Evolutionary conservation across 306 rosid genomes (phyloP), one percentile per base, ranked within the genome.

Genomic region (Lathyrus tuberosus): DNA sequence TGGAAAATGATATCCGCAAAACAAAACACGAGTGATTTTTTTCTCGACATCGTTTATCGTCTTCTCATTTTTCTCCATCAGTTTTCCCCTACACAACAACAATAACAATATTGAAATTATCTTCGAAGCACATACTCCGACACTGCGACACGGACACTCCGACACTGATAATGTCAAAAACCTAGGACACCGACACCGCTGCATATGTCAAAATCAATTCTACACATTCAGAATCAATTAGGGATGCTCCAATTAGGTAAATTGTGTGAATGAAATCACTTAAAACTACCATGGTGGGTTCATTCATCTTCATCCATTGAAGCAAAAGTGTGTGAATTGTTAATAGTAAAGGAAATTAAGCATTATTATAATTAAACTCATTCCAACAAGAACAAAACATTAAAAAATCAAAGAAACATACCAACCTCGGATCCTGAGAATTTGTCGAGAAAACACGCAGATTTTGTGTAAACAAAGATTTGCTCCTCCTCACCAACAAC

Each of bases 1-100:
- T 26, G 92, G 74, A 56, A 89, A 89, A 4, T 80, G 74, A 8
- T 84, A 69, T 37, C 97, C 96, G 62, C 97, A 92, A 70, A 92
- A 89, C 59, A 92, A 76, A 74, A 92, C 92, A 48, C 76, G 86
- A 16, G 91, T 89, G 24, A 75, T 67, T n/a, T 35, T 42, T 43
- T 59, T 65, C 40, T 78, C 78, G 28, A 28, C 41, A 31, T 75
- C 48, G 8, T 77, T 65, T 10, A 5, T 53, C 83, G 63, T 54
- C 60, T 53, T 74, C 61, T 72, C 74, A 67, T 62, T 53, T 72
- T n/a, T 47, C 76, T 69, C 70, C 74, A 73, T 76, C 49, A 70
- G 24, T 73, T 66, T 58, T 12, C 10, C 30, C 74, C 82, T 69
- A 46, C 8, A 56, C 18, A 5, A 14, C 18, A 7, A 2, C 35